Evolutionary conservation across 2,329 filamentous ascomycete species (phyloP), one percentile per base, ranked within the genome.

Genomic region (Trichoderma pleuroti): DNA sequence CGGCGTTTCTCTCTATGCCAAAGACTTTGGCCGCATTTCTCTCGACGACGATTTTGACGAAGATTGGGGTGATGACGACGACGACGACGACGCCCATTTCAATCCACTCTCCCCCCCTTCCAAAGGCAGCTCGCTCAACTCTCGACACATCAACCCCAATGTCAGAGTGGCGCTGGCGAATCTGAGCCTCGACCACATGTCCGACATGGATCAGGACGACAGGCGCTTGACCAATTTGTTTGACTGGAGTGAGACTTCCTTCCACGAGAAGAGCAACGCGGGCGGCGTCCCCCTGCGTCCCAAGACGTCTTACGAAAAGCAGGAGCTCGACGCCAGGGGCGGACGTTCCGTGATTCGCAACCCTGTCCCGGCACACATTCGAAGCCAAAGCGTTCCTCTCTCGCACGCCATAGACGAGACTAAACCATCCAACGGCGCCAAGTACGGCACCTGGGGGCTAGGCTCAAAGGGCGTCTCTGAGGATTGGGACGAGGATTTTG

Each of bases 401-500:
- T 86, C 89, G 4, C 90, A 90, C 39, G 92, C 93, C 75, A 81
- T 75, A 72, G 91, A 86, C 78, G 85, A 80, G 77, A 80, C 79
- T 76, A 91, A 82, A 79, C 84, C 80, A 76, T 84, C 80, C 76
- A 72, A 87, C n/a, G 86, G 81, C 2, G 82, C 86, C 67, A 94
- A 94, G 76, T 95, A 93, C 76, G 91, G 92, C 56, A 94, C 92
- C 1, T 95, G 92, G 92, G 92, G 92, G 3, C 82, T 93, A 54
- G 89, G 91, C n/a, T 90, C 88, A 73, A 94, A 94, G 79, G 91
- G 88, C 18, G 90, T 90, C 12, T 94, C 91, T 72, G 93, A 97
- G 78, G 93, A 96, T 76, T 97, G 93, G 93, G 93, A 95, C 75
- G 92, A 94, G 73, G 93, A 97, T 78, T 96, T 97, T 75, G 92